Evolutionary conservation across 208 protist genomes (phyloP), one percentile per base, ranked within the genome.

Genomic region (Angomonas ambiguus): DNA sequence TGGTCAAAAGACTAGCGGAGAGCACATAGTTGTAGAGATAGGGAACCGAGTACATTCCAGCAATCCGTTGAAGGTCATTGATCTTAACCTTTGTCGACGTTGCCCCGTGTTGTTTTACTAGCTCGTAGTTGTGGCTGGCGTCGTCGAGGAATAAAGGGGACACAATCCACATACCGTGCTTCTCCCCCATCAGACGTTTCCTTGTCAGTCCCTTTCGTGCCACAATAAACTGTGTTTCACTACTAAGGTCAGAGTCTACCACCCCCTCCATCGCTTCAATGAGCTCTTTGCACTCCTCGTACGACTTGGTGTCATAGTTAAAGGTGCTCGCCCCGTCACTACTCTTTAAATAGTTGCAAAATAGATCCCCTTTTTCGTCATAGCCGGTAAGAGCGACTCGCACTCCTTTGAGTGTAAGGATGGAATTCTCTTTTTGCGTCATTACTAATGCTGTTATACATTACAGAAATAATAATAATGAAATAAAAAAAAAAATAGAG

Each of bases 11-110:
- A 13, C 83, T 83, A 0, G 77, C 63, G 42, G 72, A 85, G 62
- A 95, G 88, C 10, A 63, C 60, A 59, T 95, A 95, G 25, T 87
- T 84, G 45, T 72, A 55, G 48, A 95, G 74, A 48, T 64, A 77
- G 31, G 82, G 79, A 11, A 92, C 58, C 34, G 22, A 6, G 35
- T 31, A 63, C 3, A 45, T 22, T 8, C 18, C 18, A 4, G 13
- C 34, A 5, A 34, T 25, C 2, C 34, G 57, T 34, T 13, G 38
- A 51, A 55, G n/a, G 20, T 59, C 53, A 25, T 11, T 59, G 16
- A 34, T 11, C 53, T 30, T 59, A 20, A 30, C 30, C 25, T 16
- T 35, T 34, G 16, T 13, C 24, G 53, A 28, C 20, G 27, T 13
- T 13, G 35, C 13, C 13, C 13, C 35, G 5, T 13, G 5, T 13